These are phyloP conservation scores for Eragrostis tef DNA, from an alignment of 202 grass and related monocot species.

Conservation along the genomic window DNA sequence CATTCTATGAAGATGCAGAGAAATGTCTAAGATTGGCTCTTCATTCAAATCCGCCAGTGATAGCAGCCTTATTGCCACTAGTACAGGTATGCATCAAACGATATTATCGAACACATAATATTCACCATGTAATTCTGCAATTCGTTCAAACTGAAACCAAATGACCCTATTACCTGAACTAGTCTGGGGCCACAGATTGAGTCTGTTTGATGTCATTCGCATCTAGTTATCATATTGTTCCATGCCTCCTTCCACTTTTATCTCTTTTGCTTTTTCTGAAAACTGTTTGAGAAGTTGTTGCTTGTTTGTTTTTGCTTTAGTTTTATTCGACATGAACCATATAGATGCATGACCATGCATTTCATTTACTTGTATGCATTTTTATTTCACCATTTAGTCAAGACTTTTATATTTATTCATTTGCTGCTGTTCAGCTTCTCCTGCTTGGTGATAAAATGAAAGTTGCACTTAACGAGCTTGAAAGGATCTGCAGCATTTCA, in stretches of 20 bases:
- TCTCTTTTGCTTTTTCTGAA: neutral
- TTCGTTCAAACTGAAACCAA: constrained; percentile 33
- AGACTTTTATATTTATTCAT: constrained; percentile 5
- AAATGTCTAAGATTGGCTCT: constrained; percentile 68
- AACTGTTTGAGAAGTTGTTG: neutral
- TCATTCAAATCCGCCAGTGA: constrained; percentile 61
- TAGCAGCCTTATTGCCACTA: constrained; percentile 66
- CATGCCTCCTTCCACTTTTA: neutral
- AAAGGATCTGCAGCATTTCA: constrained; percentile 55
- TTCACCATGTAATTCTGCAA: neutral
- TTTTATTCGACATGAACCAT: neutral
- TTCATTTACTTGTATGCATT: constrained; percentile 1
- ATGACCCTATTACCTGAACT: neutral
- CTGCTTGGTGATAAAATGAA: constrained; percentile 73
- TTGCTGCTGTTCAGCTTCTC: constrained; percentile 51
- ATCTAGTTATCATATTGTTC: neutral
- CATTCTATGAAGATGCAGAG: constrained; percentile 59
- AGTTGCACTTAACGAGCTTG: constrained; percentile 66
- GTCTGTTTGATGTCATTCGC: constrained; percentile 1
- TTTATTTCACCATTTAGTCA: constrained; percentile 6
- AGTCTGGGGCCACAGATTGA: neutral
- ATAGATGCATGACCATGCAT: neutral
- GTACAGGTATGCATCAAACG: constrained; percentile 54
- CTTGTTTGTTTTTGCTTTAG: neutral
- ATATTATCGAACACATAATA: neutral